These are phyloP conservation scores for Acanthamoeba triangularis DNA, from an alignment of 208 protist genomes.

Conservation along the genomic window DNA sequence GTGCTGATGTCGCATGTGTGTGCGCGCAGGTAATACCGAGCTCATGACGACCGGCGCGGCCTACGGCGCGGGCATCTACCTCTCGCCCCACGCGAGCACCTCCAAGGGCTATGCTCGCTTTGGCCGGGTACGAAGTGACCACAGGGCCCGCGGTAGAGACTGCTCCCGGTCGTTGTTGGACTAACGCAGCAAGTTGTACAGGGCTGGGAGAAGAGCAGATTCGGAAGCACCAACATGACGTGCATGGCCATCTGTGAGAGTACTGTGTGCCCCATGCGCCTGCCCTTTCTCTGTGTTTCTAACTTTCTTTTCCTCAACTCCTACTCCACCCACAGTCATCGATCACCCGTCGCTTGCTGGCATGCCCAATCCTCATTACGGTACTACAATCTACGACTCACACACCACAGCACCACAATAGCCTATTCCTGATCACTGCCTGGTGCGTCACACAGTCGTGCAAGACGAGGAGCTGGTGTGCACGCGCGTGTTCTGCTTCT, in stretches of 20 bases:
- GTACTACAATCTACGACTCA: not conserved
- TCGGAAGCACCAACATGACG: constrained; percentile 38
- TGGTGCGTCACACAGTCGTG: not conserved
- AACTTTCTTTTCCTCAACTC: too few relatives aligned
- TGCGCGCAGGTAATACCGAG: constrained; percentile 64
- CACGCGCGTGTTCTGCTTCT: constrained; percentile 69
- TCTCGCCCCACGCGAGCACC: constrained; percentile 78
- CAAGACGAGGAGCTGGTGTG: constrained; percentile 59
- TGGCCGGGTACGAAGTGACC: not conserved
- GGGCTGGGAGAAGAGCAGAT: constrained; percentile 68
- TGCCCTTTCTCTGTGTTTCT: not conserved
- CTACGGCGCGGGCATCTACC: constrained; percentile 86
- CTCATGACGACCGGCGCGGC: constrained; percentile 86
- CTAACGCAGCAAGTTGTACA: not conserved
- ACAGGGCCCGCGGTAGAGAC: not conserved
- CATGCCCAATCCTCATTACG: constrained; percentile 68
- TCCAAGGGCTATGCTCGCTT: constrained; percentile 66
- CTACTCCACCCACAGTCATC: constrained; percentile 19
- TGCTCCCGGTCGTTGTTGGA: not conserved
- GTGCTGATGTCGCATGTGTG: not conserved
- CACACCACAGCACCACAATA: not conserved
- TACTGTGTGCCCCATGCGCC: not conserved
- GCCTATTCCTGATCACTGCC: not conserved
- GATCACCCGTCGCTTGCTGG: constrained; percentile 35
- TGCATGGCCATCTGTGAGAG: constrained; percentile 74